phyloP scores from a whole-genome alignment of 768 basidiomycete genomes.

The Leccinum variicolor region DNA sequence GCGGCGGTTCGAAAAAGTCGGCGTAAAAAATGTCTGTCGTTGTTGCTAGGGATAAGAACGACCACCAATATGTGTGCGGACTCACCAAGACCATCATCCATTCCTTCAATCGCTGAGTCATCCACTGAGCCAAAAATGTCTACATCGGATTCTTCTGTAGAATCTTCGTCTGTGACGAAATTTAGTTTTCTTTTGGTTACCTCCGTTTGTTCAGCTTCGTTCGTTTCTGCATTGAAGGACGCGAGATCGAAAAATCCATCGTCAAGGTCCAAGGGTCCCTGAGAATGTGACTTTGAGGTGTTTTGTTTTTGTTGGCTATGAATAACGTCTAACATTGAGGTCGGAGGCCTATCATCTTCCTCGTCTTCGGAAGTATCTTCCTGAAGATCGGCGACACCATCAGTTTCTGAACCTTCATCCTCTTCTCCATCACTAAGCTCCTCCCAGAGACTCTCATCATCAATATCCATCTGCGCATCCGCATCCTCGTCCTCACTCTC shows the following conservation, averaged over 20 bases:
- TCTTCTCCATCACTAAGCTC: conserved; percentile 25
- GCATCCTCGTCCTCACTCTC: conserved; percentile 25
- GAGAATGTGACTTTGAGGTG: conserved; percentile 15
- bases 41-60: conserved; percentile 2
- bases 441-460: conserved; percentile 26
- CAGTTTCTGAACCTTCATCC: conserved; percentile 25
- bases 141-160: conserved; percentile 51
- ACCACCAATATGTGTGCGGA: conserved; percentile 1
- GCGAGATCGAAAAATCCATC: conserved; percentile 90
- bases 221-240: conserved; percentile 83
- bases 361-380: conserved; percentile 40
- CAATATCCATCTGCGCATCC: conserved; percentile 30
- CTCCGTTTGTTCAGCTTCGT: conserved; percentile 65
- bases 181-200: conserved; percentile 60
- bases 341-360: conserved; percentile 23
- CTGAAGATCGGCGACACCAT: conserved; percentile 31
- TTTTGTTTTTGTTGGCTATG: conserved; percentile 24
- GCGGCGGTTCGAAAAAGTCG: conserved; percentile 79
- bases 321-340: conserved; percentile 27
- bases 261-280: conserved; percentile 56
- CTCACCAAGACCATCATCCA: conserved; percentile 42
- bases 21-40: conserved; percentile 60
- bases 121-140: conserved; percentile 69
- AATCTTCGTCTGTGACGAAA: conserved; percentile 47
- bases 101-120: conserved; percentile 38